Evolutionary conservation across 2,329 filamentous ascomycete species (phyloP), one percentile per base, ranked within the genome.

Genomic region (Pseudogymnoascus sp.): DNA sequence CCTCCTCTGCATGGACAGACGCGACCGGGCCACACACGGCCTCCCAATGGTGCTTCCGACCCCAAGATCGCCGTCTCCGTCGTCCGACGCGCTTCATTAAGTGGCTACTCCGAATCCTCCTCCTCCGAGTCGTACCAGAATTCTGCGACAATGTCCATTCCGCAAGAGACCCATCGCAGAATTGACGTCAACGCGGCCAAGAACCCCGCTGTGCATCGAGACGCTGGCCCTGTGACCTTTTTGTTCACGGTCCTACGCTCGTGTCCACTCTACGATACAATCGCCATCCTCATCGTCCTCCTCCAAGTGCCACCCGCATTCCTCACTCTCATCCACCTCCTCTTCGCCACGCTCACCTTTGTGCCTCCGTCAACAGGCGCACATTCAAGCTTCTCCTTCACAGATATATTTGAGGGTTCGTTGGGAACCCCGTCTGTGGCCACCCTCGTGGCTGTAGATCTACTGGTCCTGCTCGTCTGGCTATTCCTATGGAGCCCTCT

Each of bases 281-380:
- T 96, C 74, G 91, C 92, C 71, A 96, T 97, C 69, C 84, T 97
- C 72, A 96, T 96, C 74, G 89, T 96, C 68, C 83, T 97, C 66
- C 88, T 96, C 74, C 92, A 95, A 71, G 84, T 96, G 8, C 92
- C 92, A 28, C 90, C 92, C 19, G 86, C 92, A 68, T 85, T 92
- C 61, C 81, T 96, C 68, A 92, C 91, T 64, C 80, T 90, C 72
- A 90, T 96, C 69, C 95, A 96, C 74, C 86, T 91, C 71, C 82
- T 96, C 66, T 97, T 96, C 75, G 91, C 92, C 66, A 86, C 91
- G 65, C 82, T 96, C 71, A 96, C 92, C 55, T 95, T 96, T 71
- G 90, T 96, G 64, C 89, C 91, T 48, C 89, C 90, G 15, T 89
- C 86, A 61, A 86, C 86, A 58, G 88, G 88, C 70, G 85, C 90